Percentiles rank a stretch among this genome's conserved stretches.
These are phyloP conservation scores for Gloeopeniophorella convolvens DNA, from an alignment of 768 basidiomycete species.

Conservation along the genomic window DNA sequence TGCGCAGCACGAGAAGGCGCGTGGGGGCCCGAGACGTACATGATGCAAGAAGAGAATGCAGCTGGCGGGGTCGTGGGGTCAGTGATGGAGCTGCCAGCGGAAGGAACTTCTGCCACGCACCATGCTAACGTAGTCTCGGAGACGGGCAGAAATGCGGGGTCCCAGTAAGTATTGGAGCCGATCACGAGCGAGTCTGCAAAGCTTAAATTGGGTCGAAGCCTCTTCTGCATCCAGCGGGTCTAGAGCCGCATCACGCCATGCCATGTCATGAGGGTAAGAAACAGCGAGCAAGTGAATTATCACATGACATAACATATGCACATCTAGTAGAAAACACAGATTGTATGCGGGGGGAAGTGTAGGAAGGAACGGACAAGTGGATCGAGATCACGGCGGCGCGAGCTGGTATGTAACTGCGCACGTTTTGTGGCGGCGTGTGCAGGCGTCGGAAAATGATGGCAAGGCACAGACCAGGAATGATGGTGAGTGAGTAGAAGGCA, in stretches of 20 bases:
- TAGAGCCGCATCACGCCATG: neutral
- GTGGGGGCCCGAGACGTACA: no score
- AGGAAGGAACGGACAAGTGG: neutral
- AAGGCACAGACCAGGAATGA: neutral
- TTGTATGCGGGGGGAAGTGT: conserved; percentile 5
- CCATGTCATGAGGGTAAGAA: neutral
- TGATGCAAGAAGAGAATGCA: no score
- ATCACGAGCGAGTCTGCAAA: no score
- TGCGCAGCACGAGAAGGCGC: no score
- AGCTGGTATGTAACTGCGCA: conserved; percentile 6
- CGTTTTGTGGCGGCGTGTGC: neutral
- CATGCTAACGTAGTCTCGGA: no score
- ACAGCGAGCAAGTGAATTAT: conserved; percentile 13
- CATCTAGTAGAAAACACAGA: conserved; percentile 7
- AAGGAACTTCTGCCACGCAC: no score
- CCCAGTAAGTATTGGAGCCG: no score
- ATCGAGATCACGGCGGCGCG: neutral
- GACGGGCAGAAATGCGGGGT: no score
- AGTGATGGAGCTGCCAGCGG: no score
- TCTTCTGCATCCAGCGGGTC: no score
- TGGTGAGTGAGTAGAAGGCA: neutral
- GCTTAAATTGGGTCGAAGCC: no score
- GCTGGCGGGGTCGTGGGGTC: no score
- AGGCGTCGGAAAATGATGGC: neutral
- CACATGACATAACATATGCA: conserved; percentile 1